These are phyloP conservation scores for Phytophthora vignae DNA, from an alignment of 352 stramenopile species.

Conservation along the genomic window DNA sequence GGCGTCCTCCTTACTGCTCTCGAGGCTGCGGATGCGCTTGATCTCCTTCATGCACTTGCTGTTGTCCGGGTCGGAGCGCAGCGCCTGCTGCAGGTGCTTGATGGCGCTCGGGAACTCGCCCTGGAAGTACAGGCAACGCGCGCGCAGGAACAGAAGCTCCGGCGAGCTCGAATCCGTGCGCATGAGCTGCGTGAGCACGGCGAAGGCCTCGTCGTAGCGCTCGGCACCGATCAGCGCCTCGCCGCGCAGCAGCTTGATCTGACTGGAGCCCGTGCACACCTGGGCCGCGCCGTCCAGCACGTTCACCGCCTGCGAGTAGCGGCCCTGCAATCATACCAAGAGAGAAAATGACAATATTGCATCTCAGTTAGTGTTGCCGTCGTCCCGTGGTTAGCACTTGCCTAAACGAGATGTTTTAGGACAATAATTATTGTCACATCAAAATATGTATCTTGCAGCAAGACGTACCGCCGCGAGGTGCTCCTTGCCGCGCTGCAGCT, in stretches of 20 bases:
- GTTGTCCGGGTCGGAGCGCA: constrained; percentile 93
- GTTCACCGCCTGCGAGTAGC: constrained; percentile 72
- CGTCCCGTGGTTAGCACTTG: background rate
- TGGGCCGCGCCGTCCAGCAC: constrained; percentile 77
- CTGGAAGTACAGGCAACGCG: constrained; percentile 92
- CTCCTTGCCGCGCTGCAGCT: constrained; percentile 75
- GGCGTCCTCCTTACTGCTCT: constrained; percentile 90
- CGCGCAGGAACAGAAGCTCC: constrained; percentile 88
- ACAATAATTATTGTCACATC: constrained; percentile 1
- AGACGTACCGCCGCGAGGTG: constrained; percentile 66
- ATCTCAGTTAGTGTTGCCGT: background rate
- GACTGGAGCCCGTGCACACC: constrained; percentile 71
- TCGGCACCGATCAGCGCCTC: constrained; percentile 83
- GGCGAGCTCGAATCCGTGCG: constrained; percentile 82
- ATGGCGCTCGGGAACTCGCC: constrained; percentile 94
- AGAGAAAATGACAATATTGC: background rate
- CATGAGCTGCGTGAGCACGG: constrained; percentile 84
- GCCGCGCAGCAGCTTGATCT: constrained; percentile 74
- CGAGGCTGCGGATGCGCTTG: constrained; percentile 86
- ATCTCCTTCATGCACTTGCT: constrained; percentile 88
- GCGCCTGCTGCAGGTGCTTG: constrained; percentile 92
- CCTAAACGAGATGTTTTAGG: background rate
- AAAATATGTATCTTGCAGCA: background rate
- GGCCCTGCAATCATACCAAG: constrained; percentile 45
- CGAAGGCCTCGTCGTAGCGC: constrained; percentile 87